Conservation (phyloP, 164 flowering plant genomes). For the Stephania cephalantha region DNA sequence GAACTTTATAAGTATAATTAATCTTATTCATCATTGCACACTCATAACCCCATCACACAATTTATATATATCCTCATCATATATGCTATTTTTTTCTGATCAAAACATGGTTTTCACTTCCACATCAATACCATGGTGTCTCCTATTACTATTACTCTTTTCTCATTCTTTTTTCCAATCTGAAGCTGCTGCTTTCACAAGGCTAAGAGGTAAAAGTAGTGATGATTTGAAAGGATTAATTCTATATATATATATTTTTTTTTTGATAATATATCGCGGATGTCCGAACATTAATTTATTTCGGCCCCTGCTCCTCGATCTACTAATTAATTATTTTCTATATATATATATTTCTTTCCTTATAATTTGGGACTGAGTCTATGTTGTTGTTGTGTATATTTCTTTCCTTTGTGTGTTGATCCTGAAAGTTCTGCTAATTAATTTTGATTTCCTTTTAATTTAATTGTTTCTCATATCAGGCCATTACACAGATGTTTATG, state of each 20-base stretch:
- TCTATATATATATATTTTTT: not conserved
- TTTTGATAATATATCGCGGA: too few species aligned
- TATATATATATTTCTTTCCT: too few species aligned
- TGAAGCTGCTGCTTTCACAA: not conserved
- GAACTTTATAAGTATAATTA: too few species aligned
- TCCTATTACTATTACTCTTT: not conserved
- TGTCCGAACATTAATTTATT: too few species aligned
- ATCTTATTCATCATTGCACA: not conserved
- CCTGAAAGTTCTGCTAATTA: not conserved
- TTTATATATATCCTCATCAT: not conserved
- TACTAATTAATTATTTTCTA: too few species aligned
- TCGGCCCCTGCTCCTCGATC: too few species aligned
- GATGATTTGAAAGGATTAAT: not conserved
- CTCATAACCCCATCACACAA: not conserved
- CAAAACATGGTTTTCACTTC: not conserved
- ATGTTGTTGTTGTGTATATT: too few species aligned
- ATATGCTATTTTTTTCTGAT: not conserved
- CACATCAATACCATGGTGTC: not conserved
- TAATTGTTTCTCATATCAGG: not conserved
- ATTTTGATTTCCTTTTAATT: not conserved
- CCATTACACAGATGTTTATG: not conserved
- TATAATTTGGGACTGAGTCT: too few species aligned
- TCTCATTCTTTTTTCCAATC: not conserved
- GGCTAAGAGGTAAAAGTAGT: not conserved
- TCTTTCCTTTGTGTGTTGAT: too few species aligned